These are phyloP conservation scores for Aspergillus calidoustus DNA, from an alignment of 2,329 filamentous ascomycete genomes.

Conservation along the genomic window DNA sequence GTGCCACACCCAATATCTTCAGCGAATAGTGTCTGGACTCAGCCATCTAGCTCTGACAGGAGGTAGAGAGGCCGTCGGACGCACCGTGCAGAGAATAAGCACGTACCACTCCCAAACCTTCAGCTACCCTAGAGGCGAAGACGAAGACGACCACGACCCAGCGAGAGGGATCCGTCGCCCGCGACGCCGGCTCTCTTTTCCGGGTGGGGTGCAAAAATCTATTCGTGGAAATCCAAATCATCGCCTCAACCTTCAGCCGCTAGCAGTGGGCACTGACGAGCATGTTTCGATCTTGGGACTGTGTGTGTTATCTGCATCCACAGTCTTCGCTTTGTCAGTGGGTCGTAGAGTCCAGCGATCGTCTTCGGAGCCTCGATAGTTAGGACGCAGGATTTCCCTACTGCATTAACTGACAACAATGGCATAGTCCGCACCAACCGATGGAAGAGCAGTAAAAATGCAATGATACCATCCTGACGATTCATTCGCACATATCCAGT, in stretches of 20 bases:
- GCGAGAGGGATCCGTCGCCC: background rate
- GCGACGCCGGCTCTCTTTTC: constrained; percentile 8
- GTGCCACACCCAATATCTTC: background rate
- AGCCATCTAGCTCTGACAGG: constrained; percentile 7
- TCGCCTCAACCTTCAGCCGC: background rate
- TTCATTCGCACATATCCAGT: background rate
- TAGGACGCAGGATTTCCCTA: constrained; percentile 14
- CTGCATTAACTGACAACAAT: constrained; percentile 13
- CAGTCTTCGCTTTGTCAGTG: background rate
- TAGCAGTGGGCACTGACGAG: background rate
- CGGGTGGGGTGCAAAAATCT: constrained; percentile 1
- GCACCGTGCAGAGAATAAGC: constrained; percentile 11
- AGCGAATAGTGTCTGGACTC: constrained; percentile 17
- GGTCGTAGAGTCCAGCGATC: constrained; percentile 17
- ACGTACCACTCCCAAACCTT: constrained; percentile 6
- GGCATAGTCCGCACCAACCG: constrained; percentile 5
- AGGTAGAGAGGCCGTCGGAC: constrained; percentile 11
- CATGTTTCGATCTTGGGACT: constrained; percentile 16
- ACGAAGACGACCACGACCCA: background rate
- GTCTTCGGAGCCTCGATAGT: constrained; percentile 15
- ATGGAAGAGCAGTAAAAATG: background rate
- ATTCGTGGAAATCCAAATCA: background rate
- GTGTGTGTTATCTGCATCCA: constrained; percentile 12
- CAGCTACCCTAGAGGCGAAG: background rate
- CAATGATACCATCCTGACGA: background rate